phyloP scores from a whole-genome alignment of 2,329 filamentous ascomycete species.

The Westerdykella sp. region DNA sequence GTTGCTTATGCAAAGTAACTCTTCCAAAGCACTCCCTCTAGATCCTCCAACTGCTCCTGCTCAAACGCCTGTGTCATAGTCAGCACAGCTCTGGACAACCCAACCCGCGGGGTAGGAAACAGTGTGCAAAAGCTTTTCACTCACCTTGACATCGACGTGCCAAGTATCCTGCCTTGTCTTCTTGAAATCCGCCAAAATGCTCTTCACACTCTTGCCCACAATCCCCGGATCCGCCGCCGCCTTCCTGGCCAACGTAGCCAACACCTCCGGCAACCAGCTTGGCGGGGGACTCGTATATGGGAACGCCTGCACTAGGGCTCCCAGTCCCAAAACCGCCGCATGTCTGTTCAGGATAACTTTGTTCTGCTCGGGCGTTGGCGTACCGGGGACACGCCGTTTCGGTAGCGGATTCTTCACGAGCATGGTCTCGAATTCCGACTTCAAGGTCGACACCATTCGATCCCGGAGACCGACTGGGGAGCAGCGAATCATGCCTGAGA shows the following conservation, averaged over 20 bases:
- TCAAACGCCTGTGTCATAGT: slow-evolving; percentile 61
- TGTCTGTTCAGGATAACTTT: slow-evolving; percentile 77
- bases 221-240: slow-evolving; percentile 85
- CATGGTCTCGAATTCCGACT: slow-evolving; percentile 69
- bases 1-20: slow-evolving; percentile 79
- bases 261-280: slow-evolving; percentile 84
- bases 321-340: slow-evolving; percentile 84
- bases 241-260: slow-evolving; percentile 76
- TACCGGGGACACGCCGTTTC: slow-evolving; percentile 56
- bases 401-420: slow-evolving; percentile 83
- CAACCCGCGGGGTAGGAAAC: not conserved
- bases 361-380: slow-evolving; percentile 65
- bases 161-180: slow-evolving; percentile 99
- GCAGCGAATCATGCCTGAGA: slow-evolving; percentile 97
- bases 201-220: slow-evolving; percentile 93
- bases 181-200: slow-evolving; percentile 93
- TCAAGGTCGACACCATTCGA: slow-evolving; percentile 68
- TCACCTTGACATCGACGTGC: slow-evolving; percentile 94
- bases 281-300: slow-evolving; percentile 92
- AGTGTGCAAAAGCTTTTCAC: slow-evolving; percentile 16
- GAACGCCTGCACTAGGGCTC: slow-evolving; percentile 88
- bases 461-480: slow-evolving; percentile 76
- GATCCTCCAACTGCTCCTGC: slow-evolving; percentile 83
- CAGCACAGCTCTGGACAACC: not conserved
- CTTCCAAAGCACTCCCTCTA: slow-evolving; percentile 98